phyloP scores from a whole-genome alignment of 345 rosid species.

The Syzygium grande region DNA sequence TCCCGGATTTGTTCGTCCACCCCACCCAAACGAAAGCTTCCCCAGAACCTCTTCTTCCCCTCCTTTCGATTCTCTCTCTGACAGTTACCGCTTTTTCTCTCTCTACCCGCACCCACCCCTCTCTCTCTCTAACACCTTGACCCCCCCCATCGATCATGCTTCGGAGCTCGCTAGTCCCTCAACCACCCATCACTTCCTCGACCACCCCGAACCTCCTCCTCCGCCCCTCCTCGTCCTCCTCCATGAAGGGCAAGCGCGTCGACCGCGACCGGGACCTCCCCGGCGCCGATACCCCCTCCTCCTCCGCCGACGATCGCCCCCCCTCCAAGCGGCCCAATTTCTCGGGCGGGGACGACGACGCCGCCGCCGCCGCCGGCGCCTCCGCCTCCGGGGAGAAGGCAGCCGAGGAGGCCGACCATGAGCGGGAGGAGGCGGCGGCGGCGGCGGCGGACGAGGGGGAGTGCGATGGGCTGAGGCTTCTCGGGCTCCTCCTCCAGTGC shows the following conservation, averaged over 20 bases:
- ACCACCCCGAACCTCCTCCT: slow-evolving; percentile 20
- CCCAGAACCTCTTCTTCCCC: neutral
- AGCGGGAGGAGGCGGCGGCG: neutral
- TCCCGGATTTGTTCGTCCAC: neutral
- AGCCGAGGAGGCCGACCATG: slow-evolving; percentile 16
- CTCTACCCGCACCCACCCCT: neutral
- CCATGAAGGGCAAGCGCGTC: slow-evolving; percentile 59
- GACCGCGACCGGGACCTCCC: slow-evolving; percentile 10
- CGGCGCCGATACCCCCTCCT: neutral
- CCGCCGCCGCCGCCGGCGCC: neutral
- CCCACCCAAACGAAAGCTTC: neutral
- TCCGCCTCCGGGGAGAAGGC: slow-evolving; percentile 8
- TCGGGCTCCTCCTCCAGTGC: slow-evolving; percentile 81
- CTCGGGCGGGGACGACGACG: neutral
- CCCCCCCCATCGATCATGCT: slow-evolving; percentile 34
- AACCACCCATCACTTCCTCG: slow-evolving; percentile 16
- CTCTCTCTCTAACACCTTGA: neutral
- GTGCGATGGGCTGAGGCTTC: slow-evolving; percentile 50
- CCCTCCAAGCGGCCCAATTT: slow-evolving; percentile 2
- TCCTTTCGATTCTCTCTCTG: neutral
- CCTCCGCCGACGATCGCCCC: neutral
- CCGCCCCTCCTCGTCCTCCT: slow-evolving; percentile 1
- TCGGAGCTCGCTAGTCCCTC: slow-evolving; percentile 23
- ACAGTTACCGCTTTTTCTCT: neutral
- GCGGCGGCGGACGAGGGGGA: slow-evolving; percentile 12